phyloP scores from a whole-genome alignment of 2,329 filamentous ascomycete species.

The Colletotrichum paranaense region DNA sequence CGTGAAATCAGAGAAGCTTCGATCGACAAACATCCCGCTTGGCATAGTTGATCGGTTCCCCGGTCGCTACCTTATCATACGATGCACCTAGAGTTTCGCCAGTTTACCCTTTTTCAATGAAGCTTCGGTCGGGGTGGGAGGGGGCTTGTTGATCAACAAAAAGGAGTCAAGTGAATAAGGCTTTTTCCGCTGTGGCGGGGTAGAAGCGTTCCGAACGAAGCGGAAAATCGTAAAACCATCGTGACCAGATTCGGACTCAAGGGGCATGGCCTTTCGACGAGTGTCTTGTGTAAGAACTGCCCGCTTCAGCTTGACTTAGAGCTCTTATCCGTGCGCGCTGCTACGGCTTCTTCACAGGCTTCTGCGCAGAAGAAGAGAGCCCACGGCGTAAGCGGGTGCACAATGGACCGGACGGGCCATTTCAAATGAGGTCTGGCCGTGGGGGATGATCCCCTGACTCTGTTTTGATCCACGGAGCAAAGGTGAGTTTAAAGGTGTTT shows the following conservation, averaged over 20 bases:
- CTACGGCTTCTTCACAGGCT: background rate
- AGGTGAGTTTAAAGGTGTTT: background rate
- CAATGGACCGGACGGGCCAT: background rate
- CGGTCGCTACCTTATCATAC: background rate
- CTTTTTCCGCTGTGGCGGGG: conserved; percentile 1
- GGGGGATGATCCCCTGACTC: background rate
- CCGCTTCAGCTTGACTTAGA: background rate
- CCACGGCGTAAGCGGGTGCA: background rate
- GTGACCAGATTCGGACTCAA: background rate
- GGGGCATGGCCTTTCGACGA: background rate
- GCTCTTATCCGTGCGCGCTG: conserved; percentile 1
- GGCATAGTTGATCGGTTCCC: background rate
- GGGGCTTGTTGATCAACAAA: background rate
- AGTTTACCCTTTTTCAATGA: background rate
- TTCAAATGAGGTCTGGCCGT: background rate
- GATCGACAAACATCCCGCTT: conserved; percentile 4
- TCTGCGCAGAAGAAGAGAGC: background rate
- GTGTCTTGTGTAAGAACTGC: background rate
- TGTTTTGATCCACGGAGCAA: background rate
- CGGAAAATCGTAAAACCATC: background rate
- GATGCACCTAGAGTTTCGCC: conserved; percentile 6
- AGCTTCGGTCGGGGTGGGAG: background rate
- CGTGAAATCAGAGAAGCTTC: background rate
- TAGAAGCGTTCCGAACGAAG: background rate
- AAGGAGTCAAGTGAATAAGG: background rate